phyloP scores from a whole-genome alignment of 768 basidiomycete species.

The Terana coerulea region DNA sequence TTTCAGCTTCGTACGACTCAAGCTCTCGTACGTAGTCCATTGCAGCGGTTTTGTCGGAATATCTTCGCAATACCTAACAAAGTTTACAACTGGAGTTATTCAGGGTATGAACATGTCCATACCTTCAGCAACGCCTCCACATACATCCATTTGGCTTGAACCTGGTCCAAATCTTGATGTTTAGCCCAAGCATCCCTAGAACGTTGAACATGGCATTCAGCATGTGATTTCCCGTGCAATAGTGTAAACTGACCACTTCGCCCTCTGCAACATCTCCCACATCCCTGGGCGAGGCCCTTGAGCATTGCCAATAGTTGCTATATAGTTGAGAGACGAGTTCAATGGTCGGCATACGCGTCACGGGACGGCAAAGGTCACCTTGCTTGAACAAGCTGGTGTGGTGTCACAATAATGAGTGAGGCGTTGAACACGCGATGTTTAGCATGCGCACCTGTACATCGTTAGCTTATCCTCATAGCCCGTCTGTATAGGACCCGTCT shows the following conservation, averaged over 20 bases:
- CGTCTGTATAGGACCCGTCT: constrained; percentile 93
- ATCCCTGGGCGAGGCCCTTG: constrained; percentile 74
- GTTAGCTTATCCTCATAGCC: constrained; percentile 92
- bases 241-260: constrained; percentile 72
- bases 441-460: constrained; percentile 84
- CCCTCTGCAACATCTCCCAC: constrained; percentile 87
- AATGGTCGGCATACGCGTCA: not conserved
- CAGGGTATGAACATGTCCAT: constrained; percentile 11
- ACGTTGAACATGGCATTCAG: constrained; percentile 1
- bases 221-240: constrained; percentile 18
- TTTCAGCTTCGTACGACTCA: constrained; percentile 70
- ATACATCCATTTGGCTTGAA: constrained; percentile 86
- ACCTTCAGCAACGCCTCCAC: constrained; percentile 87
- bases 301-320: constrained; percentile 91
- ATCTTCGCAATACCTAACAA: constrained; percentile 67
- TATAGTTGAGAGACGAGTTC: not conserved
- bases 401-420: not conserved
- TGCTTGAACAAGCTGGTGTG: constrained; percentile 80
- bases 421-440: not conserved
- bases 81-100: not conserved
- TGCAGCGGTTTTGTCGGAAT: constrained; percentile 80
- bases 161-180: constrained; percentile 73
- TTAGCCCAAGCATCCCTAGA: constrained; percentile 94
- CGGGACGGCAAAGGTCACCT: constrained; percentile 43
- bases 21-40: constrained; percentile 73